Evolutionary conservation across 768 basidiomycete species (phyloP).

Genomic region (Termitomyces bulborhizus): DNA sequence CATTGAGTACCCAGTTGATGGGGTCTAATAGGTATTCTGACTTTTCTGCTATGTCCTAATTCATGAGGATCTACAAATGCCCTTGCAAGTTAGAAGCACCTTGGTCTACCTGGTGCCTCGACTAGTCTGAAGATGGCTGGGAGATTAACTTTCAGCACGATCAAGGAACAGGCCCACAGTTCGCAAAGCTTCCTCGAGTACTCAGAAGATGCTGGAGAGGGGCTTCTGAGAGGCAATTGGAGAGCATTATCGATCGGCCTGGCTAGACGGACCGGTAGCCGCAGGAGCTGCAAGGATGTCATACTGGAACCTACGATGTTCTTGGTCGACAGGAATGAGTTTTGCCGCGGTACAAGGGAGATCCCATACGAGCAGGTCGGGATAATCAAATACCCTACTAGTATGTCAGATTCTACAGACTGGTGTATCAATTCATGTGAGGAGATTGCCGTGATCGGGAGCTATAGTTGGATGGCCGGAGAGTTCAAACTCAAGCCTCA

Average conservation of each 20-base stretch:
- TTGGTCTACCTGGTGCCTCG: background rate
- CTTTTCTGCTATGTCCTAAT: background rate
- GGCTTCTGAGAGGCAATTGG: background rate
- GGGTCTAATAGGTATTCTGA: background rate
- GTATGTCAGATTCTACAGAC: too few species aligned
- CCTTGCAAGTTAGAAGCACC: background rate
- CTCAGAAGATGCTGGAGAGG: background rate
- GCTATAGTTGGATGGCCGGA: background rate
- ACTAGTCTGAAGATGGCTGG: background rate
- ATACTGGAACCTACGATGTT: background rate
- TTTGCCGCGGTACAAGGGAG: slow-evolving; percentile 2
- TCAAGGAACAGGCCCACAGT: background rate
- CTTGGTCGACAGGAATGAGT: background rate
- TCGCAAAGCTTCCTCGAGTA: too few species aligned
- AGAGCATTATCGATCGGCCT: background rate
- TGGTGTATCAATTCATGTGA: background rate
- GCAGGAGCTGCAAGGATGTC: background rate
- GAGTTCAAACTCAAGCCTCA: too few species aligned
- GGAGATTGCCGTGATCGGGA: background rate
- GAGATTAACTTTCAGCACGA: background rate
- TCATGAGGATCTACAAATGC: background rate
- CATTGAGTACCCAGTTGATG: background rate
- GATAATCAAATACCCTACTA: background rate
- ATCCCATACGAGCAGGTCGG: background rate
- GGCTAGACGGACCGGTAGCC: background rate